A percentile compares a stretch with the other conserved stretches of the same genome.
These are phyloP conservation scores for Lipomyces mesembrius DNA, from an alignment of 805 yeast genomes.

Conservation along the genomic window DNA sequence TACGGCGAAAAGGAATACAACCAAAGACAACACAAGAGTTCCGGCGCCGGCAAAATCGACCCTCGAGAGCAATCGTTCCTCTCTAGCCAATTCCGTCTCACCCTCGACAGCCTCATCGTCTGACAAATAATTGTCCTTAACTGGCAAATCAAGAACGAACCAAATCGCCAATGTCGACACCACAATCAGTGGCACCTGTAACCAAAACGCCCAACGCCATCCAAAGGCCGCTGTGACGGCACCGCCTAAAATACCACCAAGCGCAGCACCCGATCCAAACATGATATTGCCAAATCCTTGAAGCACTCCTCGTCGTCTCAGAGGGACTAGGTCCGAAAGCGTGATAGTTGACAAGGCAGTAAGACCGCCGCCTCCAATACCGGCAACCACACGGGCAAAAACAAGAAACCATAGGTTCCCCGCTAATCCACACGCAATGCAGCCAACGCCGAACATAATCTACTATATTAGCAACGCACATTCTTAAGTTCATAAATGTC, in stretches of 20 bases:
- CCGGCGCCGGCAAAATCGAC: conserved; percentile 71
- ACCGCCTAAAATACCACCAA: conserved; percentile 58
- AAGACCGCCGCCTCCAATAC: conserved; percentile 79
- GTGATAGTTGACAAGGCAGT: conserved; percentile 68
- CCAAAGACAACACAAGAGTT: conserved; percentile 60
- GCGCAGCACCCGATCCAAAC: conserved; percentile 68
- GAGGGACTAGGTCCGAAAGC: conserved; percentile 68
- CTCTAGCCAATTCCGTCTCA: conserved; percentile 26
- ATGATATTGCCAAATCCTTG: conserved; percentile 72
- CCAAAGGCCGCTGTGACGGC: conserved; percentile 52
- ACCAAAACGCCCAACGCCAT: conserved; percentile 54
- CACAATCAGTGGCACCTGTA: conserved; percentile 50
- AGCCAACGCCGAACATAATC: conserved; percentile 54
- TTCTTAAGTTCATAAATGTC: too few relatives aligned
- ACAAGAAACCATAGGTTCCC: conserved; percentile 36
- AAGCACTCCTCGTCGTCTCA: conserved; percentile 67
- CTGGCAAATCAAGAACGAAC: conserved; percentile 57
- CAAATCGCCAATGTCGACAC: conserved; percentile 73
- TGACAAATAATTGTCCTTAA: conserved; percentile 47
- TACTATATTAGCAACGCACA: neutral
- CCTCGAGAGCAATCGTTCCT: conserved; percentile 49
- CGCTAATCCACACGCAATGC: conserved; percentile 55
- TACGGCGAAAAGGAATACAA: conserved; percentile 67
- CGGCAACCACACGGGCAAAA: conserved; percentile 64
- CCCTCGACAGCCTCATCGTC: conserved; percentile 9